Percentiles rank a stretch among this genome's conserved stretches.
Evolutionary conservation across 805 yeast genomes (phyloP).

Genomic region (Pichia nanzhaoensis): DNA sequence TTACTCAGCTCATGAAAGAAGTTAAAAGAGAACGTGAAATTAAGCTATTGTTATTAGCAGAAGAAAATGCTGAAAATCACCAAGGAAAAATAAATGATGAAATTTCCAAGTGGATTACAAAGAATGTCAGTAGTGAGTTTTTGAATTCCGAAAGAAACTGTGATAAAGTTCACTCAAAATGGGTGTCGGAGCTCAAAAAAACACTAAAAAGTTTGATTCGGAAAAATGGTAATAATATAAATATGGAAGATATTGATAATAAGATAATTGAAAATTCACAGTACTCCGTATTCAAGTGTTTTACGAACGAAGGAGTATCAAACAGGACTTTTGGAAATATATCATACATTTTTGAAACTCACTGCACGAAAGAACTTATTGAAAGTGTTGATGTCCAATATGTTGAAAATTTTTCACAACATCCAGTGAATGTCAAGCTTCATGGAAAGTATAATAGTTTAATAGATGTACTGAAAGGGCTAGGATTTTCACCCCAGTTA

Average conservation of each 20-base stretch:
- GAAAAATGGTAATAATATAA: not conserved
- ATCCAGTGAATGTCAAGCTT: not conserved
- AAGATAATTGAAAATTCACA: not conserved
- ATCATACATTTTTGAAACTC: not conserved
- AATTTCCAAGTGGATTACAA: constrained; percentile 3
- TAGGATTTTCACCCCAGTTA: constrained; percentile 5
- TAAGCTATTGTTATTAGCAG: not conserved
- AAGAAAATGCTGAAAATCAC: not conserved
- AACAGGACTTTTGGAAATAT: not conserved
- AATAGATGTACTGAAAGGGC: not conserved
- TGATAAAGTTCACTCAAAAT: not conserved
- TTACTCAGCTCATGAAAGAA: not conserved
- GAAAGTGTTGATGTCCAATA: not conserved
- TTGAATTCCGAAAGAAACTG: not conserved
- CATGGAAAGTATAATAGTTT: not conserved
- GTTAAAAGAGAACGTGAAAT: constrained; percentile 5
- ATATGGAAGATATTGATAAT: not conserved
- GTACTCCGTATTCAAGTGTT: constrained; percentile 5
- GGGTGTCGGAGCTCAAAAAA: constrained; percentile 2
- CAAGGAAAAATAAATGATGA: not conserved
- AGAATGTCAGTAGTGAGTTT: constrained; percentile 4
- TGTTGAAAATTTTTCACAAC: constrained; percentile 2
- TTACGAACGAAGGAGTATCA: not conserved
- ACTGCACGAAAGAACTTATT: not conserved
- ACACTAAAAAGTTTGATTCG: not conserved